Conservation (phyloP, 768 basidiomycete species). For the Hydnomerulius pinastri region DNA sequence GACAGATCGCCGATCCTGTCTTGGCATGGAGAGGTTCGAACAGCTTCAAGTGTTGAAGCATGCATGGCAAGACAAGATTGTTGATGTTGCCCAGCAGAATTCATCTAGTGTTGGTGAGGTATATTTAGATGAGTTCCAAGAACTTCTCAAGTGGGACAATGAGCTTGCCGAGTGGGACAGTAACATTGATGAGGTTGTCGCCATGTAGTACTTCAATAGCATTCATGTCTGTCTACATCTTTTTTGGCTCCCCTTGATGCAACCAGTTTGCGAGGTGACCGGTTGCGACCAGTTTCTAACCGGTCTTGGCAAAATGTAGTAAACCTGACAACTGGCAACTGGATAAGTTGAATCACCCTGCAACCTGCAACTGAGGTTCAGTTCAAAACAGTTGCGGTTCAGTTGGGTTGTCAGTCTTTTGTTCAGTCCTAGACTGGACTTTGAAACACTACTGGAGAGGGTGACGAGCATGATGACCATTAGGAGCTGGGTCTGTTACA, state of each 20-base stretch:
- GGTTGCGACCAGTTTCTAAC: background rate
- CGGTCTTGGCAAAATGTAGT: too few relatives aligned
- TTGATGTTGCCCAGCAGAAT: slow-evolving; percentile 5
- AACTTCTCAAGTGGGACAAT: background rate
- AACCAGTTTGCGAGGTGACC: background rate
- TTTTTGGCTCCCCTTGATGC: background rate
- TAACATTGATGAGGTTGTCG: background rate
- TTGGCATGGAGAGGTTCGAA: slow-evolving; percentile 8
- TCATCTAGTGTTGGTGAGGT: slow-evolving; percentile 6
- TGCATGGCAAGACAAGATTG: slow-evolving; percentile 6
- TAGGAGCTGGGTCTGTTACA: too few relatives aligned
- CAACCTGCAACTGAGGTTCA: too few relatives aligned
- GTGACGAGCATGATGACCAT: too few relatives aligned
- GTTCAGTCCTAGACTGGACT: too few relatives aligned
- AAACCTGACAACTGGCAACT: too few relatives aligned
- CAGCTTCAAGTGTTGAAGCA: slow-evolving; percentile 11
- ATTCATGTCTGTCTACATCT: background rate
- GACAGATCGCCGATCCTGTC: background rate
- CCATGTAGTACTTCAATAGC: background rate
- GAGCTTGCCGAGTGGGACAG: background rate
- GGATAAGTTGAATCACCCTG: too few relatives aligned
- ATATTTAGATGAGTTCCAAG: background rate
- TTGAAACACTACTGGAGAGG: too few relatives aligned
- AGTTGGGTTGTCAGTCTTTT: too few relatives aligned
- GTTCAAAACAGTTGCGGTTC: too few relatives aligned